phyloP scores from a whole-genome alignment of 2,329 filamentous ascomycete genomes.

The Pyricularia pennisetigena region DNA sequence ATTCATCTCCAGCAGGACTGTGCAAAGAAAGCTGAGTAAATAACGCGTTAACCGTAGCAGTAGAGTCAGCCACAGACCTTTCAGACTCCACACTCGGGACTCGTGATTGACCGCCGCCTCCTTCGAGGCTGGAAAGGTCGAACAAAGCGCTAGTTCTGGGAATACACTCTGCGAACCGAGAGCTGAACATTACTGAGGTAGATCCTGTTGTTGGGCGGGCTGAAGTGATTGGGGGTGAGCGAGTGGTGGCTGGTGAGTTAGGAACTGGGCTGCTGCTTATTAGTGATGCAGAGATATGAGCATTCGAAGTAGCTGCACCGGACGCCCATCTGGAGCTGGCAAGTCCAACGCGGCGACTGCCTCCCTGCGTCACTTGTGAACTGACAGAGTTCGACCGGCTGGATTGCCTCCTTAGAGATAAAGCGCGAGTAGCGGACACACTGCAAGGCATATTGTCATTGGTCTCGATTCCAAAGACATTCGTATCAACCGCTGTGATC shows the following conservation, averaged over 20 bases:
- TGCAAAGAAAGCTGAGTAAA: neutral
- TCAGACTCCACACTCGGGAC: neutral
- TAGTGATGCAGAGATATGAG: neutral
- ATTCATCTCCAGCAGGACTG: neutral
- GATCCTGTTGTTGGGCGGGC: neutral
- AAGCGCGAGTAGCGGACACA: neutral
- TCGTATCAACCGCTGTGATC: neutral
- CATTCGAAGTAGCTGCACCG: neutral
- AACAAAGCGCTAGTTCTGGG: neutral
- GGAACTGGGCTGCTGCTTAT: neutral
- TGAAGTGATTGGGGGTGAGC: neutral
- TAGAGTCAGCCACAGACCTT: neutral
- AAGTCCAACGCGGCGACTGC: neutral
- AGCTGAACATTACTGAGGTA: neutral
- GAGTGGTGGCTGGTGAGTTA: neutral
- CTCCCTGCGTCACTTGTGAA: neutral
- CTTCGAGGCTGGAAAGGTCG: neutral
- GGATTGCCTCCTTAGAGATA: neutral
- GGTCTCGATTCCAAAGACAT: neutral
- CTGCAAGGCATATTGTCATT: neutral
- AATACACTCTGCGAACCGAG: neutral
- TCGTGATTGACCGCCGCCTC: neutral
- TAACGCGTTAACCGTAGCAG: neutral
- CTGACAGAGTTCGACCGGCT: neutral
- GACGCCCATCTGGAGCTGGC: neutral